Percentiles rank a stretch among this genome's conserved stretches.
phyloP scores from a whole-genome alignment of 1,139 yeast genomes.

The Geotrichum candidum region DNA sequence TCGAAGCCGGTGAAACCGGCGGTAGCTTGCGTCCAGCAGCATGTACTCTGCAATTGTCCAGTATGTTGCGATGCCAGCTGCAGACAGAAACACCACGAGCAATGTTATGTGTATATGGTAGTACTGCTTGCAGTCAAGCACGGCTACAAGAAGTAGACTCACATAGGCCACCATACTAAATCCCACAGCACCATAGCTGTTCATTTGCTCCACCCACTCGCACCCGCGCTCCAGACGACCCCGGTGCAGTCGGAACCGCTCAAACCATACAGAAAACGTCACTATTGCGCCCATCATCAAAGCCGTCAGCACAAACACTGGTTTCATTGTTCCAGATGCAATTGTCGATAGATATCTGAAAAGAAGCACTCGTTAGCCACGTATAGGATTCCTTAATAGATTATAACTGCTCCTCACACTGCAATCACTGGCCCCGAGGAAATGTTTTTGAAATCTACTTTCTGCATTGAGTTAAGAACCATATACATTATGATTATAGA shows the following conservation, averaged over 20 bases:
- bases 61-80: conserved; percentile 17
- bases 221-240: conserved; percentile 9
- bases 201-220: conserved; percentile 7
- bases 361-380: background rate
- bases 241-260: conserved; percentile 14
- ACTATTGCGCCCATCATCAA: conserved; percentile 13
- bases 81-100: conserved; percentile 14
- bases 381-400: background rate
- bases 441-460: conserved; percentile 6
- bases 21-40: conserved; percentile 11
- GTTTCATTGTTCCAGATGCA: conserved; percentile 17
- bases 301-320: conserved; percentile 16
- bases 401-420: conserved; percentile 4
- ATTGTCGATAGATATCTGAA: conserved; percentile 16
- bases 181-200: conserved; percentile 12
- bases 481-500: background rate
- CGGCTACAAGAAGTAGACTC: conserved; percentile 15
- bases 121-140: conserved; percentile 12
- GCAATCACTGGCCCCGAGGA: conserved; percentile 10
- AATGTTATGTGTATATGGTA: conserved; percentile 13
- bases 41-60: conserved; percentile 14
- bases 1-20: conserved; percentile 13
- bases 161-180: conserved; percentile 13
- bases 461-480: background rate
- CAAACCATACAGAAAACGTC: conserved; percentile 8